Evolutionary conservation across 805 yeast genomes (phyloP).

Genomic region (Wickerhamiella vanderwaltii): DNA sequence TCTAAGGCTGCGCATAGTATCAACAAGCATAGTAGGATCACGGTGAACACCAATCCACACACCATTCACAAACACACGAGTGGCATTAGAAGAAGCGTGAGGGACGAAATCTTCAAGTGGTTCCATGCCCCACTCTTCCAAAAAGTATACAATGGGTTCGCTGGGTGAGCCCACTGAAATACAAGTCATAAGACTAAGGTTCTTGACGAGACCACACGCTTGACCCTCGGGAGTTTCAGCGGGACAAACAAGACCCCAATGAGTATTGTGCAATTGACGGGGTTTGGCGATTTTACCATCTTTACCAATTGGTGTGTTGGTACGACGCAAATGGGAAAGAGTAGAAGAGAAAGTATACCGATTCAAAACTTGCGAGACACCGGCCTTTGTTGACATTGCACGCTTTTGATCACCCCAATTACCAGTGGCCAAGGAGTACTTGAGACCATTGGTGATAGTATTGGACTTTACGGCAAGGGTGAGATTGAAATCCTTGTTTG

Average conservation of each 20-base stretch:
- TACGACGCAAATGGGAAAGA: slow-evolving; percentile 94
- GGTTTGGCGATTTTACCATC: slow-evolving; percentile 99
- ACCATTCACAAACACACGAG: slow-evolving; percentile 94
- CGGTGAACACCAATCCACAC: slow-evolving; percentile 99
- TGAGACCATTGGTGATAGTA: slow-evolving; percentile 92
- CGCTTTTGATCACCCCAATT: slow-evolving; percentile 99
- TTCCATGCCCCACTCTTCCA: slow-evolving; percentile 99
- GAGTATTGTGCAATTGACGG: slow-evolving; percentile 97
- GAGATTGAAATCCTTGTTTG: slow-evolving; percentile 91
- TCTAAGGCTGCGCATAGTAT: slow-evolving; percentile 80
- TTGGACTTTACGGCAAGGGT: slow-evolving; percentile 94
- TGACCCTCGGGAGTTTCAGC: slow-evolving; percentile 99
- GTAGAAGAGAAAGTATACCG: slow-evolving; percentile 98
- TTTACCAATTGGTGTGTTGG: slow-evolving; percentile 98
- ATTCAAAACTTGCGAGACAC: slow-evolving; percentile 97
- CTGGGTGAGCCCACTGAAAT: slow-evolving; percentile 97
- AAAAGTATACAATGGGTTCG: slow-evolving; percentile 79
- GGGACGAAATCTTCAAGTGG: slow-evolving; percentile 94
- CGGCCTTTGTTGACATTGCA: slow-evolving; percentile 97
- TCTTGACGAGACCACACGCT: slow-evolving; percentile 98
- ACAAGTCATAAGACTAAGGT: slow-evolving; percentile 91
- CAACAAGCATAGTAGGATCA: slow-evolving; percentile 86
- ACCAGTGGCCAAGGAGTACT: slow-evolving; percentile 97
- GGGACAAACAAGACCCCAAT: slow-evolving; percentile 99
- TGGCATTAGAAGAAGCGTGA: slow-evolving; percentile 77